Percentiles rank a stretch among this genome's conserved stretches.
These are phyloP conservation scores for Carex pumila DNA, from an alignment of 176 grass and related monocot species.

Conservation along the genomic window DNA sequence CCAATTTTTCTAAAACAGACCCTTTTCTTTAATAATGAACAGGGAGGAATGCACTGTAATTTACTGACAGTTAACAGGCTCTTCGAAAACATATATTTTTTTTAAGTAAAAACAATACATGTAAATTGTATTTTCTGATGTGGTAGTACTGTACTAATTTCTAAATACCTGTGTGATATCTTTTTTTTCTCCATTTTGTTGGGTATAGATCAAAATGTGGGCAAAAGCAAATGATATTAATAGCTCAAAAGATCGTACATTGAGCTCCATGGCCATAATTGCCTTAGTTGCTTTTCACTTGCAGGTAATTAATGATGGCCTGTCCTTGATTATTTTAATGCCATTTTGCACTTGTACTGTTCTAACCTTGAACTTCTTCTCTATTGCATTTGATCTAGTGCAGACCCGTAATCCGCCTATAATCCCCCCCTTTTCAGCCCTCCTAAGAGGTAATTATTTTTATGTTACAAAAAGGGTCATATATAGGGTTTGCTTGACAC, in stretches of 20 bases:
- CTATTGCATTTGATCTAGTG: constrained; percentile 29
- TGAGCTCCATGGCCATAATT: constrained; percentile 94
- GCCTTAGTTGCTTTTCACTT: constrained; percentile 91
- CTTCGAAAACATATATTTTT: not conserved
- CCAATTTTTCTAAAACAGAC: not conserved
- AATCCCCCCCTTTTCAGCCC: constrained; percentile 60
- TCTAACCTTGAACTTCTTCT: constrained; percentile 1
- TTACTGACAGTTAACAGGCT: not conserved
- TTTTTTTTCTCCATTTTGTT: constrained; percentile 10
- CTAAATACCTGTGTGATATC: not conserved
- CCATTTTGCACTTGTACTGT: constrained; percentile 3
- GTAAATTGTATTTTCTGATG: not conserved
- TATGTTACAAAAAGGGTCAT: constrained; percentile 1
- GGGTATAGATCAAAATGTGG: constrained; percentile 72
- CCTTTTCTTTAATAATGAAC: not conserved
- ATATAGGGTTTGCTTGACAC: not conserved
- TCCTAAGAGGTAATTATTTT: constrained; percentile 55
- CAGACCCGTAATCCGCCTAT: constrained; percentile 80
- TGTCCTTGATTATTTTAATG: constrained; percentile 8
- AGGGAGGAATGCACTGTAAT: not conserved
- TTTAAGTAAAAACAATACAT: not conserved
- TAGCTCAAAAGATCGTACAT: constrained; percentile 63
- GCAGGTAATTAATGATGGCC: constrained; percentile 47
- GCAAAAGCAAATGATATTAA: constrained; percentile 71
- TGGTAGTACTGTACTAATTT: not conserved